Evolutionary conservation across 495 filamentous ascomycete species (phyloP).

Genomic region (Thermochaetoides thermophila): DNA sequence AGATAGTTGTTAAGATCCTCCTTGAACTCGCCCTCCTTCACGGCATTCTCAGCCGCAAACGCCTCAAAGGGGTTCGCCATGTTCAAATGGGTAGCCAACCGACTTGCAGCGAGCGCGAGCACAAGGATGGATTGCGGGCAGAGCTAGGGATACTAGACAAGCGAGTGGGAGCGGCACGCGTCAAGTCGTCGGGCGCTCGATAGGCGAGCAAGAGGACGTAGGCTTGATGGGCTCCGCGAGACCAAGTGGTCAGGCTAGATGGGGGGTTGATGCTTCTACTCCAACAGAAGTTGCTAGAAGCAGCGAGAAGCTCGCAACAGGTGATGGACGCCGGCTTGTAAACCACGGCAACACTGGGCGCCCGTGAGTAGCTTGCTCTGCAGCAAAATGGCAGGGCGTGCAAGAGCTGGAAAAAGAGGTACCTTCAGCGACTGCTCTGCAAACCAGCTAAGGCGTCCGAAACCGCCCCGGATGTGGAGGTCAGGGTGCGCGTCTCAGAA

Average conservation of each 20-base stretch:
- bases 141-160: no score
- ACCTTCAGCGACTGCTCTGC: conserved; percentile 10
- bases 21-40: conserved; percentile 16
- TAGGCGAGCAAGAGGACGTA: no score
- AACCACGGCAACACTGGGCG: no score
- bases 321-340: neutral
- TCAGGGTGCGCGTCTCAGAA: conserved; percentile 10
- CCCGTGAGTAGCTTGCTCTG: no score
- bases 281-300: neutral
- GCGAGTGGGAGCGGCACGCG: no score
- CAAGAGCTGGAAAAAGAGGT: neutral
- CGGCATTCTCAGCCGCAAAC: conserved; percentile 1
- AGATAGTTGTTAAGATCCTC: conserved; percentile 69
- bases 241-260: no score
- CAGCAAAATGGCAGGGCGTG: neutral
- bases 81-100: neutral
- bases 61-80: conserved; percentile 7
- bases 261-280: no score
- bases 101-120: neutral
- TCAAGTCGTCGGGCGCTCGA: no score
- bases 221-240: no score
- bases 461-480: conserved; percentile 1
- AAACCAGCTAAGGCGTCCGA: conserved; percentile 25
- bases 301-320: neutral
- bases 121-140: no score